Evolutionary conservation across 2,329 filamentous ascomycete species (phyloP).

Genomic region (Claviceps citrina): DNA sequence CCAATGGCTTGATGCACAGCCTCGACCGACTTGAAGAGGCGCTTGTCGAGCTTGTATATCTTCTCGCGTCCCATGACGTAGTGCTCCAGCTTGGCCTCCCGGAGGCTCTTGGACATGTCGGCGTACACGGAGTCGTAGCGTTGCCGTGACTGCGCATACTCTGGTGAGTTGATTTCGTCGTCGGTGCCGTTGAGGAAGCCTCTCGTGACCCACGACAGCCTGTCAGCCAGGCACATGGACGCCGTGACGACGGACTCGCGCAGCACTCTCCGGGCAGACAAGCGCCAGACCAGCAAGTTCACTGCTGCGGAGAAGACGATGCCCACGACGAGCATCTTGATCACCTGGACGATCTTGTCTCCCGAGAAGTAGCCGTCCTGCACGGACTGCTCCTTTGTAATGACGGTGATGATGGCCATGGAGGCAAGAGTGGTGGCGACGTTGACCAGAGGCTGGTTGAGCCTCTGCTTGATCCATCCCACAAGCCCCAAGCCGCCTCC

Average conservation of each 20-base stretch:
- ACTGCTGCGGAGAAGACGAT: slow-evolving; percentile 56
- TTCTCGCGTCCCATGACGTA: slow-evolving; percentile 66
- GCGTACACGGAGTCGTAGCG: slow-evolving; percentile 53
- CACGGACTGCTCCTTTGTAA: slow-evolving; percentile 83
- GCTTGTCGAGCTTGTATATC: slow-evolving; percentile 64
- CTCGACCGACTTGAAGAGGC: slow-evolving; percentile 71
- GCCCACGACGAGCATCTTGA: slow-evolving; percentile 73
- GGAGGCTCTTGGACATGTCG: slow-evolving; percentile 59
- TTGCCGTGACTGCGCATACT: slow-evolving; percentile 46
- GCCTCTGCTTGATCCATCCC: slow-evolving; percentile 70
- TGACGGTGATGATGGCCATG: slow-evolving; percentile 73
- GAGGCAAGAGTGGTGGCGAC: slow-evolving; percentile 75
- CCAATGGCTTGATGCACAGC: slow-evolving; percentile 77
- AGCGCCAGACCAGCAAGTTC: slow-evolving; percentile 63
- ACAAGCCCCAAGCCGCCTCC: slow-evolving; percentile 77
- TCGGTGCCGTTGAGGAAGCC: slow-evolving; percentile 75
- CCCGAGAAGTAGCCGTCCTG: slow-evolving; percentile 69
- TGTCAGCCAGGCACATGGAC: slow-evolving; percentile 62
- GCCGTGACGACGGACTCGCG: slow-evolving; percentile 56
- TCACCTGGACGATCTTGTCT: slow-evolving; percentile 64
- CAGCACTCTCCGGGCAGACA: slow-evolving; percentile 59
- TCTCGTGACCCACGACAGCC: slow-evolving; percentile 65
- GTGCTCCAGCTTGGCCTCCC: slow-evolving; percentile 81
- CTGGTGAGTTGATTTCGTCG: slow-evolving; percentile 52
- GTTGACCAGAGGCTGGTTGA: slow-evolving; percentile 67